Percentiles rank a stretch among this genome's conserved stretches.
phyloP scores from a whole-genome alignment of 768 basidiomycete genomes.

The Cystofilobasidium capitatum region DNA sequence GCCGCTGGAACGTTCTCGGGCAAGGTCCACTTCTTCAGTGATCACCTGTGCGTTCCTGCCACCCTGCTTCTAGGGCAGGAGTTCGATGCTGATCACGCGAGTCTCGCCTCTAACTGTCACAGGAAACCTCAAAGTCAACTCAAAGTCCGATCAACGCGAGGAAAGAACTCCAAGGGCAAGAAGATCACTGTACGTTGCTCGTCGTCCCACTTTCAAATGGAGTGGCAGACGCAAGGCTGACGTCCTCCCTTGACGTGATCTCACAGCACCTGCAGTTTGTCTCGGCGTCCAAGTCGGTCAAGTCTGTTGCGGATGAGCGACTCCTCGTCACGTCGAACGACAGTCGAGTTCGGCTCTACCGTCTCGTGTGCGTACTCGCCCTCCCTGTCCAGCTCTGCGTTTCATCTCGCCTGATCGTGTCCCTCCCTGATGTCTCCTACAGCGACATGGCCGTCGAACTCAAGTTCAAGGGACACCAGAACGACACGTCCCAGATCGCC shows the following conservation, averaged over 20 bases:
- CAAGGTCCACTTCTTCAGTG: slow-evolving; percentile 9
- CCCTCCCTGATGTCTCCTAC: not conserved
- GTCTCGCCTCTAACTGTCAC: too few relatives aligned
- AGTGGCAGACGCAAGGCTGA: too few relatives aligned
- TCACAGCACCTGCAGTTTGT: slow-evolving; percentile 16
- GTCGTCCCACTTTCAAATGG: not conserved
- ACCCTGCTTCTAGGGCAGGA: not conserved
- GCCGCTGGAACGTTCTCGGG: slow-evolving; percentile 33
- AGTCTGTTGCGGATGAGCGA: slow-evolving; percentile 25
- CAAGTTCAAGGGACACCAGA: slow-evolving; percentile 34
- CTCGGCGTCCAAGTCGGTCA: slow-evolving; percentile 2
- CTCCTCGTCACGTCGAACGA: slow-evolving; percentile 35
- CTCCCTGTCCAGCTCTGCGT: not conserved
- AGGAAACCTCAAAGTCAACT: not conserved
- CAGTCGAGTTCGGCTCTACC: slow-evolving; percentile 32
- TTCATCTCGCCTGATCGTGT: not conserved
- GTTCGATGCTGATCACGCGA: not conserved
- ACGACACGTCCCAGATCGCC: slow-evolving; percentile 28
- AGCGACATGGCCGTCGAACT: slow-evolving; percentile 28
- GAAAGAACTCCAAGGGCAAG: slow-evolving; percentile 33
- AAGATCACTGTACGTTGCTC: slow-evolving; percentile 33
- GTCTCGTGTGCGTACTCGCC: slow-evolving; percentile 16
- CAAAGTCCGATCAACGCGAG: slow-evolving; percentile 26
- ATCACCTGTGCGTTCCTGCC: not conserved
- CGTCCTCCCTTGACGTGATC: not conserved